A percentile compares a stretch with the other conserved stretches of the same genome.
Evolutionary conservation across 2,329 filamentous ascomycete genomes (phyloP).

Genomic region (Anisogramma anomala): DNA sequence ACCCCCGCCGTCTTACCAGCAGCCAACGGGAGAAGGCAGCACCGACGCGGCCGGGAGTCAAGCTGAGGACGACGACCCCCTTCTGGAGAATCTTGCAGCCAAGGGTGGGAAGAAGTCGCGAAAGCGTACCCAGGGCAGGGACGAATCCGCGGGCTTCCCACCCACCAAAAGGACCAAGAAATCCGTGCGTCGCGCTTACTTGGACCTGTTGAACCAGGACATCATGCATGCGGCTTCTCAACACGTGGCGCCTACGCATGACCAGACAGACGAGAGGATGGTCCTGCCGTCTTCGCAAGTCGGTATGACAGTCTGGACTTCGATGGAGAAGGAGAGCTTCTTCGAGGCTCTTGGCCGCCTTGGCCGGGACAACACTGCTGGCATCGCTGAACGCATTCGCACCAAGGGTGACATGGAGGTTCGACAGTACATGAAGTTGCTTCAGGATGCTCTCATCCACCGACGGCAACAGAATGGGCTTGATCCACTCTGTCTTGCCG

Average conservation of each 20-base stretch:
- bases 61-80: background rate
- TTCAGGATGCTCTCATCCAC: slow-evolving; percentile 39
- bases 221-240: slow-evolving; percentile 40
- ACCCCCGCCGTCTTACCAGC: slow-evolving; percentile 4
- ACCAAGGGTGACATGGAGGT: slow-evolving; percentile 70
- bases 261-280: slow-evolving; percentile 16
- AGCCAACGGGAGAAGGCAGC: background rate
- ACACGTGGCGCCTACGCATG: slow-evolving; percentile 18
- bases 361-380: slow-evolving; percentile 49
- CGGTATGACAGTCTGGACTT: slow-evolving; percentile 59
- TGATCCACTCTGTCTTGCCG: slow-evolving; percentile 33
- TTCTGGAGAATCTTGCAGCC: background rate
- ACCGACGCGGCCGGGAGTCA: background rate
- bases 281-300: slow-evolving; percentile 42
- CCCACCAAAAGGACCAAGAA: slow-evolving; percentile 36
- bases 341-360: slow-evolving; percentile 54
- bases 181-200: slow-evolving; percentile 34
- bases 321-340: slow-evolving; percentile 57
- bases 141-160: slow-evolving; percentile 1
- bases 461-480: slow-evolving; percentile 26
- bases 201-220: slow-evolving; percentile 43
- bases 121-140: slow-evolving; percentile 1
- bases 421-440: slow-evolving; percentile 52
- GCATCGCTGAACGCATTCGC: slow-evolving; percentile 50
- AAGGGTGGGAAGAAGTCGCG: background rate